A percentile compares a stretch with the other conserved stretches of the same genome.
Evolutionary conservation across 225 moss, liverwort and hornwort genomes (phyloP).

Genomic region (Neckera pumila): DNA sequence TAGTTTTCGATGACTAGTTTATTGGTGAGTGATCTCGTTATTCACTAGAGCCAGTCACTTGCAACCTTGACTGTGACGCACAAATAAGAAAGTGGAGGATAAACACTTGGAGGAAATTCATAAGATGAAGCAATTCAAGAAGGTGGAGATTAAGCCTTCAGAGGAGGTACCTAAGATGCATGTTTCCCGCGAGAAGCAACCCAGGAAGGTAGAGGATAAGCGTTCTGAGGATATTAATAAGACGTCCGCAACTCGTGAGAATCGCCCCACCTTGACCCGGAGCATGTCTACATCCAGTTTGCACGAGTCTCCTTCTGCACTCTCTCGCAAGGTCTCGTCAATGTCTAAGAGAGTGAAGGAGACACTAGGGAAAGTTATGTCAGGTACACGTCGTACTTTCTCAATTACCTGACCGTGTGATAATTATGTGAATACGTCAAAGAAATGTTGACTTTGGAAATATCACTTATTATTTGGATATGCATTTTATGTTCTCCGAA

Average conservation of each 20-base stretch:
- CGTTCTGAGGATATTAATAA: background rate
- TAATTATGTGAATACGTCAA: background rate
- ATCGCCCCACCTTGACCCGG: constrained; percentile 15
- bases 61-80: constrained; percentile 28
- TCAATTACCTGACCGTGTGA: background rate
- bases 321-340: constrained; percentile 81
- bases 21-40: background rate
- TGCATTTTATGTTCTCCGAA: background rate
- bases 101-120: constrained; percentile 4
- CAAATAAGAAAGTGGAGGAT: constrained; percentile 35
- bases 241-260: background rate
- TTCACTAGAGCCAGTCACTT: background rate
- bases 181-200: constrained; percentile 3
- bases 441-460: background rate
- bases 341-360: constrained; percentile 86
- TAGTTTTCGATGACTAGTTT: background rate
- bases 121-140: constrained; percentile 20
- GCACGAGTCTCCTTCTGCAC: constrained; percentile 54
- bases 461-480: background rate
- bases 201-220: constrained; percentile 16
- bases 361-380: constrained; percentile 73
- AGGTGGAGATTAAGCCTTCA: constrained; percentile 4
- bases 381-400: constrained; percentile 39
- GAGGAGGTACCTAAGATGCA: constrained; percentile 1
- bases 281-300: constrained; percentile 62